Conservation (phyloP, 163 green algal genomes). For the Scenedesmus sp. region DNA sequence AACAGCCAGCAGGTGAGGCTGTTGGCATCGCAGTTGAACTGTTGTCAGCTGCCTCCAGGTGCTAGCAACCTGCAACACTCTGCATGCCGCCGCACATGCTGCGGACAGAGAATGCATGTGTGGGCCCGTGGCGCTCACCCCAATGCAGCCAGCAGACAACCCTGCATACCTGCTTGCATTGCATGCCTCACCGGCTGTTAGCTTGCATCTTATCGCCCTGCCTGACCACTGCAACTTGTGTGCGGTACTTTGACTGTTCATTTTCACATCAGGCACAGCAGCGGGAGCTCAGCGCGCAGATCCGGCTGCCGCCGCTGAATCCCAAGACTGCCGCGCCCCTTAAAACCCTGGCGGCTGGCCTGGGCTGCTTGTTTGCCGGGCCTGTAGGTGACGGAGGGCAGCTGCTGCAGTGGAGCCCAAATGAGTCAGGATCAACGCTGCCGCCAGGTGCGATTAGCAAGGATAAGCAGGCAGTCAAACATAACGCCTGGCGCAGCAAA, state of each 20-base stretch:
- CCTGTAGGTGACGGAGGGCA: slow-evolving; percentile 23
- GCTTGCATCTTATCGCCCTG: neutral
- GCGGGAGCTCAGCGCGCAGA: slow-evolving; percentile 34
- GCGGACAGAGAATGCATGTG: neutral
- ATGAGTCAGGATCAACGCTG: slow-evolving; percentile 30
- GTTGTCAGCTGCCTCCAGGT: neutral
- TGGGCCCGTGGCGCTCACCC: neutral
- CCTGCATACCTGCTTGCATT: neutral
- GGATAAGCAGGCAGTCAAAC: neutral
- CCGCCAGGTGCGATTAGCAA: neutral
- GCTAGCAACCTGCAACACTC: neutral
- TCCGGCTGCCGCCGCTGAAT: slow-evolving; percentile 45
- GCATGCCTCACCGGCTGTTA: neutral
- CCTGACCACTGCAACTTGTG: neutral
- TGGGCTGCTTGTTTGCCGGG: slow-evolving; percentile 45
- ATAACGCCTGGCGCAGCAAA: too few species aligned
- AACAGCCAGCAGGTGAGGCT: slow-evolving; percentile 19
- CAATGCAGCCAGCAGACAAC: neutral
- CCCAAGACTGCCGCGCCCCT: slow-evolving; percentile 36
- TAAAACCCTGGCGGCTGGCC: slow-evolving; percentile 14
- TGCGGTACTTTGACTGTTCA: neutral
- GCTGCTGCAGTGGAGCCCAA: slow-evolving; percentile 46
- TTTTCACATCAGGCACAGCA: neutral
- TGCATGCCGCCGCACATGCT: too few species aligned
- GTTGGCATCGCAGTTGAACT: neutral